Base-by-base conservation (phyloP, 148 eudicot genomes). In the Rhododendron kiyosumense region DNA sequence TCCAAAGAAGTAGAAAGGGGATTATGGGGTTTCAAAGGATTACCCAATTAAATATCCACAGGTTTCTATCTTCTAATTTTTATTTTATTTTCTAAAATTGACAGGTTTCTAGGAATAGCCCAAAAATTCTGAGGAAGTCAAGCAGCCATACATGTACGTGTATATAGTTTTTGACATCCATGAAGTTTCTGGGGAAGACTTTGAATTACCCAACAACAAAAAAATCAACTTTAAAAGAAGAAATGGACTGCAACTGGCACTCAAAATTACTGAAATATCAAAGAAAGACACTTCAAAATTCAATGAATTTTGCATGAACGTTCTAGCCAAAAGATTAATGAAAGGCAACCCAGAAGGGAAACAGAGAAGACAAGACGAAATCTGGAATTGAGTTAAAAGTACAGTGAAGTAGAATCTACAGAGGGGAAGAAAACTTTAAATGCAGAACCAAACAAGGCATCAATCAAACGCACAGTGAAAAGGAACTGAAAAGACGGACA, bases 401-500 rank as follows among this genome's bases (percentile, higher is more conserved):
- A 41, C 7, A 57, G 3, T 9, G 54, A 3, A 30, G 49, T 20
- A 51, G 51, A 63, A 75, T 84, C 75, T 77, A 9, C 36, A 36
- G 2, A 61, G n/a, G 4, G 84, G 65, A 61, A 38, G 84, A 41
- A 38, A 75, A 15, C 81, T 84, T 48, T 36, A 76, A 52, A 75
- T 84, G 86, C 54, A 26, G 30, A 76, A 51, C 69, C 48, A 48
- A 48, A 84, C 18, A 49, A 75, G 32, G 48, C 26, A 36, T 49
- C 20, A 52, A 73, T 38, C 24, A 6, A 30, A 30, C 85, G n/a
- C 65, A 71, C 8, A 32, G 48, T 57, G 10, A 48, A 71, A 67
- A 26, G 32, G 85, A 84, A 84, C 45, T 48, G 63, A 48, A 45
- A 84, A 69, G 85, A 46, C 26, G 45, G 52, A 30, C 24, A 83